Evolutionary conservation across 345 rosid species (phyloP), one percentile per base, ranked within the genome.

Genomic region (Eutrema japonicum): DNA sequence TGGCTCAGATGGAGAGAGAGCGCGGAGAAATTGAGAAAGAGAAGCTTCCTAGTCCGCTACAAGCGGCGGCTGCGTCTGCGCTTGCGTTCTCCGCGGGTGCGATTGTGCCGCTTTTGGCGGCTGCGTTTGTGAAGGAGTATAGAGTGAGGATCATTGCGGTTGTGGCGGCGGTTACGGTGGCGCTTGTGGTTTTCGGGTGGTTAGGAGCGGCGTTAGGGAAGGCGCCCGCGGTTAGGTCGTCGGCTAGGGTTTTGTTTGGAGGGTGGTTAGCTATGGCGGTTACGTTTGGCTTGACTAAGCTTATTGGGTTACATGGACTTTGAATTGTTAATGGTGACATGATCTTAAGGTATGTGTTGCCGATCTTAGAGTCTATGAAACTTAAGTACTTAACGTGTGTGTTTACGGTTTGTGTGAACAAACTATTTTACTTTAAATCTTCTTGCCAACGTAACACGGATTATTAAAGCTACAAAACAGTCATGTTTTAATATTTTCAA

Each of bases 201-300:
- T 29, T 89, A 42, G 98, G 97, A 13, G 93, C 97, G 2, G 79
- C 84, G n/a, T 33, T 93, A 41, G 98, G 98, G 64, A 88, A 86
- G 61, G 88, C 91, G 0, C 90, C 94, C 0, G 76, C 14, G 43
- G 60, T 82, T 42, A 76, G 76, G 75, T 88, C 97, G 2, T 56
- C 87, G 5, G 68, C 58, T 46, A 84, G 98, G 84, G 96, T 93
- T 70, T 78, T 93, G 77, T 38, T 89, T 11, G 98, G 98, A 11
- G 98, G 98, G 2, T 89, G 97, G 92, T 48, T 94, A 16, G 98
- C 98, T 36, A 94, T 94, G 97, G 97, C 93, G 12, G 57, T 91
- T 16, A 93, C 98, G 26, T 93, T 82, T 77, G 97, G 94, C 8
- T 71, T 93, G 12, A 91, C 98, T 64, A 93, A 83, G 81, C 74